Evolutionary conservation across 108 stramenopile genomes (phyloP), one percentile per base, ranked within the genome.

Genomic region (Skeletonema grethae): DNA sequence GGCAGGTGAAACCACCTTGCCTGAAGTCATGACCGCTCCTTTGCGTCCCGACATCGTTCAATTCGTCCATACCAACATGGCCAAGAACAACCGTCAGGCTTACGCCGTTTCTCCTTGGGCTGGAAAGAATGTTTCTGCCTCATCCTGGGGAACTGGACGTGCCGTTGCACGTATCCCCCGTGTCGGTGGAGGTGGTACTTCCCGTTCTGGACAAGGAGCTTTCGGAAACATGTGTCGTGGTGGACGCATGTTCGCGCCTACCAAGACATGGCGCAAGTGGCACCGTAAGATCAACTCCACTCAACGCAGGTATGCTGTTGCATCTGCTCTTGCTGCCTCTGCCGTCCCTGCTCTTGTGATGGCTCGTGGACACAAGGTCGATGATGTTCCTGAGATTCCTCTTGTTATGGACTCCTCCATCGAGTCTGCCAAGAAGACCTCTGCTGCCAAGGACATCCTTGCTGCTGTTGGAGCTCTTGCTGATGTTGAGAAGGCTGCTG

Each of bases 81-180:
- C 94, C 96, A 99, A 99, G 97, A 99, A 99, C 93, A 65, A 89
- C 67, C 97, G 99, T 84, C 99, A 99, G 84, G 97, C 99, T 36
- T 99, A 97, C 86, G 96, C 97, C 70, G 98, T 98, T 66, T 88
- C 86, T 87, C 88, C 95, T 81, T 84, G 86, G 58, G 98, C 99
- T 61, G 97, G 98, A 71, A 96, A 96, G 88, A 90, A 94, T 70
- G 91, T 91, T 73, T 92, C 97, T 38, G 99, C 99, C 63, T 82
- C 83, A 45, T 98, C 98, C 1, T 99, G 99, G 99, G 99, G 99
- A 70, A 99, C 99, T 65, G 99, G 99, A 65, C 98, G 99, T 82
- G 99, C 99, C 78, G 99, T 99, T 41, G 95, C 99, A 57, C 99
- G 99, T 93, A 98, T 99, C 82, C 98, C 99, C 65, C 98, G 99